Evolutionary conservation across 176 grass and related monocot genomes (phyloP).

Genomic region (Typha latifolia): DNA sequence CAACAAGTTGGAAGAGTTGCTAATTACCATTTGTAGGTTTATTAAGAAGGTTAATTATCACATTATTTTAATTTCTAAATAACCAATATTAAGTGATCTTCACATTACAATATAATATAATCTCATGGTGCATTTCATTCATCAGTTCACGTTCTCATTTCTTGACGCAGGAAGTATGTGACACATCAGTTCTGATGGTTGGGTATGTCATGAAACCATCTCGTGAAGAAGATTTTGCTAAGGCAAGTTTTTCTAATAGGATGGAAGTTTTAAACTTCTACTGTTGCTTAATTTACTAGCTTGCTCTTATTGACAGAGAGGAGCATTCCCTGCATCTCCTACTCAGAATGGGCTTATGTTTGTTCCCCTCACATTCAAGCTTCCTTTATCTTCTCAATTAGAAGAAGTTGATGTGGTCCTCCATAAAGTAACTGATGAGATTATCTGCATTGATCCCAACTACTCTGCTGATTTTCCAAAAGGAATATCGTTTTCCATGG

Average conservation of each 20-base stretch:
- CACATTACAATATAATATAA: not conserved
- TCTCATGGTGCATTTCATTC: not conserved
- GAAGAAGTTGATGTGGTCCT: constrained; percentile 68
- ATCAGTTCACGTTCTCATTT: not conserved
- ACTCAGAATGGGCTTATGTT: constrained; percentile 54
- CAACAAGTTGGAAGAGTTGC: constrained; percentile 52
- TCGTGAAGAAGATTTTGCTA: constrained; percentile 85
- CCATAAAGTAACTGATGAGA: constrained; percentile 98
- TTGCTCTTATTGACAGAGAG: constrained; percentile 53
- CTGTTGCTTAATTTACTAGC: constrained; percentile 15
- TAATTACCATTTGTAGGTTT: constrained; percentile 46
- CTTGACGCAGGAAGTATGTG: constrained; percentile 39
- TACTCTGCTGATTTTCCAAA: constrained; percentile 52
- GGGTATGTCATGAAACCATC: constrained; percentile 93
- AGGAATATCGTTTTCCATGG: constrained; percentile 63
- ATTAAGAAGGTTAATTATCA: constrained; percentile 59
- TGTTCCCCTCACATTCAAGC: constrained; percentile 66
- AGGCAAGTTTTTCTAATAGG: constrained; percentile 42
- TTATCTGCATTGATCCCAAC: constrained; percentile 54
- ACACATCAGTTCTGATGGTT: constrained; percentile 44
- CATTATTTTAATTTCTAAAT: not conserved
- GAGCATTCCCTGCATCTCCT: constrained; percentile 70
- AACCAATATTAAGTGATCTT: not conserved
- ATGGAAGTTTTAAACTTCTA: constrained; percentile 17
- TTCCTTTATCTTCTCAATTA: constrained; percentile 70